A percentile compares a stretch with the other conserved stretches of the same genome.
phyloP scores from a whole-genome alignment of 257 asterid genomes.

The Fraxinus pennsylvanica region DNA sequence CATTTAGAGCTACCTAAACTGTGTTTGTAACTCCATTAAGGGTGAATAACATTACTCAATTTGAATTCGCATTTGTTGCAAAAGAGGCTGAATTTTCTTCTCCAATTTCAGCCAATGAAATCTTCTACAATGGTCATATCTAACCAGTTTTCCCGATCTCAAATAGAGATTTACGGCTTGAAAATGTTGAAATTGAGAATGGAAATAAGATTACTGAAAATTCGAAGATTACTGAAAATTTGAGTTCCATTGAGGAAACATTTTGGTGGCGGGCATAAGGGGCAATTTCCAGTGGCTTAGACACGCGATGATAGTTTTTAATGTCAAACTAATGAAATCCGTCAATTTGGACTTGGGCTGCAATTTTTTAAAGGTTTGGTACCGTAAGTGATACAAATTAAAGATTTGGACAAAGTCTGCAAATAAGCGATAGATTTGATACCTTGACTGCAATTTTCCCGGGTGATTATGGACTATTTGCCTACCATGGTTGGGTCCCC shows the following conservation, averaged over 20 bases:
- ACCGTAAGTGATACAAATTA: too few relatives aligned
- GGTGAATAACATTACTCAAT: constrained; percentile 13
- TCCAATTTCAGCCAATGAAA: constrained; percentile 30
- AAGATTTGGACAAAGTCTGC: too few relatives aligned
- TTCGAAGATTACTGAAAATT: not conserved
- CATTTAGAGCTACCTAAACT: too few relatives aligned
- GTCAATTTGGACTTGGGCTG: too few relatives aligned
- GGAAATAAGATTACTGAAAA: not conserved
- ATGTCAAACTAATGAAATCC: too few relatives aligned
- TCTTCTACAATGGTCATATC: constrained; percentile 13
- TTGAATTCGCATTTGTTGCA: constrained; percentile 34
- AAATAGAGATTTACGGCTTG: not conserved
- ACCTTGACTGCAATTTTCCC: too few relatives aligned
- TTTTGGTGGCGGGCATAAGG: not conserved
- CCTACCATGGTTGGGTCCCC: too few relatives aligned
- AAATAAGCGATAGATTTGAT: too few relatives aligned
- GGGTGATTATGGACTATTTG: not conserved
- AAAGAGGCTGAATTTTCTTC: constrained; percentile 8
- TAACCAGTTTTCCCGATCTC: constrained; percentile 8
- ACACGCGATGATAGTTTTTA: too few relatives aligned
- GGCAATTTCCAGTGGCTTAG: too few relatives aligned
- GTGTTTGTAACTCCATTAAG: not conserved
- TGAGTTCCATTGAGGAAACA: constrained; percentile 12
- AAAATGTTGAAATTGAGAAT: not conserved
- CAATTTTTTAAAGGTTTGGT: too few relatives aligned